These are phyloP conservation scores for Trichoderma atroviride DNA, from an alignment of 2,329 filamentous ascomycete species.

Conservation along the genomic window DNA sequence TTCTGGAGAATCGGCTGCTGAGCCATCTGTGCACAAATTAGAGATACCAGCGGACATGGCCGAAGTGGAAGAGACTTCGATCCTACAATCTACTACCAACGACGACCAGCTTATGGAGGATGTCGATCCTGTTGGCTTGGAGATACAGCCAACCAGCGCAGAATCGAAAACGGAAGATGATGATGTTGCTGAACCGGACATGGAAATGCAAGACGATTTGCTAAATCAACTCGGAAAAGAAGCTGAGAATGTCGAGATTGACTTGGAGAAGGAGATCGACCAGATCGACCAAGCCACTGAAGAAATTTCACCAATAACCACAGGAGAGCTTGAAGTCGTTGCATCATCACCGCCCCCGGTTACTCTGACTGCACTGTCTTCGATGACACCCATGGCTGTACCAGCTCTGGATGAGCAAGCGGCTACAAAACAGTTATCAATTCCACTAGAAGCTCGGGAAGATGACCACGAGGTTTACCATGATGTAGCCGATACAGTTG, in stretches of 20 bases:
- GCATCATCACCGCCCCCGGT: constrained; percentile 8
- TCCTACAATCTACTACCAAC: not conserved
- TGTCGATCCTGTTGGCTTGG: not conserved
- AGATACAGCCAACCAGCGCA: not conserved
- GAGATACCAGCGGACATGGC: not conserved
- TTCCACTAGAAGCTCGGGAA: constrained; percentile 17
- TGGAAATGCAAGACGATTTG: constrained; percentile 27
- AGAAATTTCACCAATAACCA: not conserved
- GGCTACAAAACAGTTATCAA: constrained; percentile 6
- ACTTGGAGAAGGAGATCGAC: not conserved
- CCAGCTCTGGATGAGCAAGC: not conserved
- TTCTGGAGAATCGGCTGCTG: not conserved
- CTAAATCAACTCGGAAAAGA: not conserved
- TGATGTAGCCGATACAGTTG: not conserved
- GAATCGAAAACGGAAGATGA: not conserved
- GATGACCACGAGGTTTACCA: not conserved
- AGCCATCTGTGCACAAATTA: not conserved
- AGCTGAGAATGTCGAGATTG: not conserved
- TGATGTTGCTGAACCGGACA: not conserved
- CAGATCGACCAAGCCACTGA: not conserved
- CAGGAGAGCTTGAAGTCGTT: not conserved
- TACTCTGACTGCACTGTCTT: not conserved
- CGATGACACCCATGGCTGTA: not conserved
- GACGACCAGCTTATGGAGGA: constrained; percentile 1
- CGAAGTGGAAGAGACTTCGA: not conserved